Evolutionary conservation across 2,329 filamentous ascomycete species (phyloP).

Genomic region (Fusarium odoratissimum): DNA sequence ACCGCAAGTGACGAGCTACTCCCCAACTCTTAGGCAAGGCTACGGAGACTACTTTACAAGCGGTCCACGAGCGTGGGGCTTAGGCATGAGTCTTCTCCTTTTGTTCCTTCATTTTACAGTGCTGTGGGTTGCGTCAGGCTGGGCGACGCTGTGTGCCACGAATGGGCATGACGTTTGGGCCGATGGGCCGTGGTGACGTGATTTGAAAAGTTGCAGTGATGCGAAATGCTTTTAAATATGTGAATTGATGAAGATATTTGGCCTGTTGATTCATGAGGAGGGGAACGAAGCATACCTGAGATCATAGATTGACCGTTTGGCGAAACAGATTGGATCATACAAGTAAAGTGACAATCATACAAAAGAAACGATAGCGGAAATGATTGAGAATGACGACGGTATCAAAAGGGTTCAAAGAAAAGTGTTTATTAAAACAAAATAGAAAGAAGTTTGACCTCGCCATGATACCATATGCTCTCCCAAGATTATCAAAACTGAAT

Average conservation of each 20-base stretch:
- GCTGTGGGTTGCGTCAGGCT: slow-evolving; percentile 50
- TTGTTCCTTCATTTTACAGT: slow-evolving; percentile 50
- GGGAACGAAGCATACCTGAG: not conserved
- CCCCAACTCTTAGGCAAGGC: slow-evolving; percentile 15
- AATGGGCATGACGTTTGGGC: slow-evolving; percentile 45
- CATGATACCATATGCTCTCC: not conserved
- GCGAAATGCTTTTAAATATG: not conserved
- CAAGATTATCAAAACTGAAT: no score
- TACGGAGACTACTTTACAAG: slow-evolving; percentile 28
- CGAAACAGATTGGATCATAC: not conserved
- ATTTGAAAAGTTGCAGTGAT: not conserved
- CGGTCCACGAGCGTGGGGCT: slow-evolving; percentile 43
- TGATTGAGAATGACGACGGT: not conserved
- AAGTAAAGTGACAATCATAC: not conserved
- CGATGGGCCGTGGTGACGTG: slow-evolving; percentile 46
- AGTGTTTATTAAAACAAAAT: not conserved
- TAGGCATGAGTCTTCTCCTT: slow-evolving; percentile 49
- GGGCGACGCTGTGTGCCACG: slow-evolving; percentile 50
- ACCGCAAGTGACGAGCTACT: slow-evolving; percentile 40
- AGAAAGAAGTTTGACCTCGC: not conserved
- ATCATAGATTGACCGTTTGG: not conserved
- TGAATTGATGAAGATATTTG: not conserved
- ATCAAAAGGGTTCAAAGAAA: not conserved
- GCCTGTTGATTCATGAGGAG: not conserved
- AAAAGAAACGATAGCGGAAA: not conserved